A percentile compares a stretch with the other conserved stretches of the same genome.
These are phyloP conservation scores for Cytospora piceicola DNA, from an alignment of 2,329 filamentous ascomycete genomes.

Conservation along the genomic window DNA sequence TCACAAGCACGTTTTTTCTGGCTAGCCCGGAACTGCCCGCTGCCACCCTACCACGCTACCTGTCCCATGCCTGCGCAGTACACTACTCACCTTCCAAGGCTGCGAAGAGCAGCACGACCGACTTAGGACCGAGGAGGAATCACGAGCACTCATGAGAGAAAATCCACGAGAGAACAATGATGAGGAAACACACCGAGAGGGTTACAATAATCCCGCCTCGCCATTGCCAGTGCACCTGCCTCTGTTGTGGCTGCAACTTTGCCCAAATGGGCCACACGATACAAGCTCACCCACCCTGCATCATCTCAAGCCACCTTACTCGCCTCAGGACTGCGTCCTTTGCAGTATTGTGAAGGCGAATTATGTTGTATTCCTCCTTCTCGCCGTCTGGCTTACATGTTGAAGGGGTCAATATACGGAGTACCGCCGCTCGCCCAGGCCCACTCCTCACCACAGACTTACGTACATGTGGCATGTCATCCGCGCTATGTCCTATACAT, in stretches of 20 bases:
- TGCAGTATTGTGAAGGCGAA: background rate
- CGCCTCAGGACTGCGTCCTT: background rate
- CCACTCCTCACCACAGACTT: conserved; percentile 27
- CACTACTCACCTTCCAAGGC: background rate
- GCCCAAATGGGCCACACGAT: conserved; percentile 6
- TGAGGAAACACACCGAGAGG: background rate
- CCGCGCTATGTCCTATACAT: conserved; percentile 11
- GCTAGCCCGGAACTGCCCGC: background rate
- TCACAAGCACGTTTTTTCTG: conserved; percentile 2
- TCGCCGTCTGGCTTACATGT: conserved; percentile 8
- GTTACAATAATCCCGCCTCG: background rate
- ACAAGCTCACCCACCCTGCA: background rate
- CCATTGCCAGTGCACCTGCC: background rate
- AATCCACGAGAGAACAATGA: no score
- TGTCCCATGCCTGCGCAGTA: background rate
- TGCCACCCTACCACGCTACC: background rate
- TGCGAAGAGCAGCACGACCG: background rate
- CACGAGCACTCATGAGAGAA: background rate
- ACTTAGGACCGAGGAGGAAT: background rate
- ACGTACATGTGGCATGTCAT: conserved; percentile 11
- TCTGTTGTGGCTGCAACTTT: conserved; percentile 7
- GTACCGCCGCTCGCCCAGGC: conserved; percentile 11
- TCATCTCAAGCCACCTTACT: background rate
- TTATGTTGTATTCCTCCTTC: background rate
- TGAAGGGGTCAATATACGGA: conserved; percentile 4